Evolutionary conservation across 306 rosid genomes (phyloP).

Genomic region (Prunus mira): DNA sequence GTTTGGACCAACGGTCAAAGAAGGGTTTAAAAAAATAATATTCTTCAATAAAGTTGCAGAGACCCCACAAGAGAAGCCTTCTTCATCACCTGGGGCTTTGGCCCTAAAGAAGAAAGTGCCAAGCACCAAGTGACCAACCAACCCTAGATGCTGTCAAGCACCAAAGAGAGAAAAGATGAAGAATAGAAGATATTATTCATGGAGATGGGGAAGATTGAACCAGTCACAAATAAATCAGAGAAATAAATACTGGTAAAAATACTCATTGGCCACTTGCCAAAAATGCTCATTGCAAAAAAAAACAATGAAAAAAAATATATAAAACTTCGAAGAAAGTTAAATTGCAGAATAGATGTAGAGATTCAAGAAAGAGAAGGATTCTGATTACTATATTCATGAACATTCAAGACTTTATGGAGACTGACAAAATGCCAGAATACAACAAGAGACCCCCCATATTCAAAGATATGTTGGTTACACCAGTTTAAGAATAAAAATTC

Average conservation of each 20-base stretch:
- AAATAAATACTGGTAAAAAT: not conserved
- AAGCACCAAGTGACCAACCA: slow-evolving; percentile 16
- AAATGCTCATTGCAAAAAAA: not conserved
- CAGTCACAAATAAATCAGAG: slow-evolving; percentile 1
- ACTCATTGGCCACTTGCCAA: not conserved
- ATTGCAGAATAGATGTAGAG: not conserved
- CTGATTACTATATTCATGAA: slow-evolving; percentile 26
- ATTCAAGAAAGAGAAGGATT: not conserved
- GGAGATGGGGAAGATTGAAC: not conserved
- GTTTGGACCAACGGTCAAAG: slow-evolving; percentile 27
- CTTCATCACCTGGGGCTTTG: slow-evolving; percentile 4
- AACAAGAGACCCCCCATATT: slow-evolving; percentile 22
- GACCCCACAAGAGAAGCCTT: slow-evolving; percentile 19
- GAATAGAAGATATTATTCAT: not conserved
- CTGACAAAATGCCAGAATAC: slow-evolving; percentile 33
- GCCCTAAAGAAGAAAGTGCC: not conserved
- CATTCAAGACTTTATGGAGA: slow-evolving; percentile 38
- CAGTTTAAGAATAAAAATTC: slow-evolving; percentile 18
- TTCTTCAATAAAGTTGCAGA: slow-evolving; percentile 14
- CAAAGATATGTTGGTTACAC: slow-evolving; percentile 33
- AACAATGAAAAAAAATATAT: not conserved
- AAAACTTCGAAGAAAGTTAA: not conserved
- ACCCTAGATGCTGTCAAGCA: slow-evolving; percentile 29
- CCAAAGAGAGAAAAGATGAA: not conserved
- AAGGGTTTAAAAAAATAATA: not conserved